Evolutionary conservation across 2,329 filamentous ascomycete species (phyloP), one percentile per base, ranked within the genome.

Genomic region (Claviceps arundinis): DNA sequence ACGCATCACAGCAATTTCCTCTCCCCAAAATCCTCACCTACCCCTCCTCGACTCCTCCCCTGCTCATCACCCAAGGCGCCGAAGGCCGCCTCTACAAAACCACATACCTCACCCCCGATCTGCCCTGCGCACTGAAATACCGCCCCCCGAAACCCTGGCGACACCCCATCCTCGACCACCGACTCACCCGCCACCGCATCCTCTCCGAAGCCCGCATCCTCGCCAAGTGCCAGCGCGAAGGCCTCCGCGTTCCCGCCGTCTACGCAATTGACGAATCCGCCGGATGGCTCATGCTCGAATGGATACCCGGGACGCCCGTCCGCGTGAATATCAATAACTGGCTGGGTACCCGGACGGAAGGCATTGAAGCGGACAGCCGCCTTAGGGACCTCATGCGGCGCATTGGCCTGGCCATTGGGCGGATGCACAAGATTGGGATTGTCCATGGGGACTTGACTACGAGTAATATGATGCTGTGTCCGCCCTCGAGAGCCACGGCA

Each of bases 391-490:
- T 95, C 55, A 82, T 95, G 79, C 70, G 74, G 47, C 74, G 78
- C 56, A 81, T 95, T 54, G 90, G 88, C 1, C 63, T 65, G 5
- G 82, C 83, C 2, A 78, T 95, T 16, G 89, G 86, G 7, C 76
- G 67, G 51, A 72, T 98, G 73, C 93, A 98, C 73, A 78, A 76
- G 51, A 76, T 82, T n/a, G 91, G 91, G 16, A 80, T 97, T 52
- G 82, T 95, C 54, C 93, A 98, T 71, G 93, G 93, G 42, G 93
- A 98, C 71, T 70, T 98, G 70, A 98, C 93, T 55, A 98, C 90
- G 57, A 96, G 90, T 70, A 98, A 98, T 69, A 77, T 98, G 71
- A 96, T 98, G 84, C 65, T 97, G 58, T 73, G 74, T 9, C 14
- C 62, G 62, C 55, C 51, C 60, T 3, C 43, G 43, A 24, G 13